Base-by-base conservation (phyloP, 2,329 filamentous ascomycete genomes). In the Aspergillus tubingensis region DNA sequence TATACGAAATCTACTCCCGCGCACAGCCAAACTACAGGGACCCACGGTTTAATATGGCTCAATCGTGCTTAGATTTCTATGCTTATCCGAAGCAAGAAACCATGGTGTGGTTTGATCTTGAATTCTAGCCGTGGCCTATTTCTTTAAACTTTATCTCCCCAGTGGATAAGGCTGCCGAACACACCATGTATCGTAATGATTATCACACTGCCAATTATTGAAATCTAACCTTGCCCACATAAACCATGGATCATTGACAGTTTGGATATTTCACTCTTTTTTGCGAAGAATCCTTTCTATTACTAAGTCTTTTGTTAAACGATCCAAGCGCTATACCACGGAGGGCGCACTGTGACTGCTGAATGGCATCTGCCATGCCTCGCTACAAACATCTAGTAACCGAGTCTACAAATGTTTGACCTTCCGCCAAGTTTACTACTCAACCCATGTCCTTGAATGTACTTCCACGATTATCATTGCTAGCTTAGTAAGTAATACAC, bases 401-500 rank as follows among this genome's bases (percentile, higher is more conserved):
- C 3, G 1, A 30, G 8, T 1, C 27, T 2, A 19, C 19, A 19
- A 19, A 19, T 19, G 19, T 10, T 30, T 30, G 27, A 4, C 27
- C 27, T 8, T 30, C 3, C 0, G 8, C 27, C 3, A 32, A 2
- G 11, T 2, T 13, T 13, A 1, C 11, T 36, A 36, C 10, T 36
- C 3, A 11, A 30, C 8, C 10, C 4, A 6, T 15, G 6, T 0
- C 2, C 2, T 1, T 6, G 0, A 15, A 13, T 36, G 0, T 5
- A 6, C 1, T 13, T 5, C 11, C 32, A 6, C 3, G 0, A 36
- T 36, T 36, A 36, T 36, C 1, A 13, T 36, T 13, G 0, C 15
- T 2, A 36, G 4, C 11, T 13, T 36, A 36, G 10, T 13, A 5
- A 15, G 10, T 13, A n/a, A n/a, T 36, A 2, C 5, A 15, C 11